Base-by-base conservation (phyloP, 2,329 filamentous ascomycete species). In the Diaporthe humulicola region DNA sequence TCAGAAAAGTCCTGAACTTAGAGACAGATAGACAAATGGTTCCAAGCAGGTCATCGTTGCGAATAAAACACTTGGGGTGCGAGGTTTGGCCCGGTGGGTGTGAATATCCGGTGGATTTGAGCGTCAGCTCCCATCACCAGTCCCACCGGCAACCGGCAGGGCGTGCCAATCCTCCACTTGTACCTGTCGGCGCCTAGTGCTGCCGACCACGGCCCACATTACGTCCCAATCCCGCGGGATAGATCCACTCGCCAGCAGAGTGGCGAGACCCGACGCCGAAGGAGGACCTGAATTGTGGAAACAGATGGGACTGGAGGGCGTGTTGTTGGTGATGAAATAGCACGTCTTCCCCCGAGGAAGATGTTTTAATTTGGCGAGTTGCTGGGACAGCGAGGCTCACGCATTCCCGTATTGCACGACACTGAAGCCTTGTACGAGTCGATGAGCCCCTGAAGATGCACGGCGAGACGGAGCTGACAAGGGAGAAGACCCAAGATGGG, bases 191-290 rank as follows among this genome's bases (percentile, higher is more conserved):
- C 48, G 64, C n/a, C 64, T 54, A 69, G 48, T 69, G n/a, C 52
- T 48, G 45, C 64, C 64, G 64, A 33, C 45, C 9, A 40, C 7
- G 66, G 40, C 52, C 66, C 66, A 61, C 66, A 45, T 17, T 50
- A 33, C 42, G 66, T 54, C 17, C 61, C 58, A 70, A 45, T 71
- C 48, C 56, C 73, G 57, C 57, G 25, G 42, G 50, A 45, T 54
- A 8, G 54, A 36, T n/a, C 70, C 74, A 70, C 54, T 42, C n/a
- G 54, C 61, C 45, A 66, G 15, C 45, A 48, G 7, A 28, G 60
- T 75, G 74, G 74, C 74, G 61, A 73, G 70, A 73, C 61, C 40
- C 61, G 56, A 72, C 50, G 40, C 70, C 61, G 64, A 73, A 12
- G 45, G 69, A 58, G 40, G 60, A 30, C 40, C 70, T 38, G 17